Conservation (phyloP, 2,329 filamentous ascomycete genomes). For the Cercospora nicotianae region DNA sequence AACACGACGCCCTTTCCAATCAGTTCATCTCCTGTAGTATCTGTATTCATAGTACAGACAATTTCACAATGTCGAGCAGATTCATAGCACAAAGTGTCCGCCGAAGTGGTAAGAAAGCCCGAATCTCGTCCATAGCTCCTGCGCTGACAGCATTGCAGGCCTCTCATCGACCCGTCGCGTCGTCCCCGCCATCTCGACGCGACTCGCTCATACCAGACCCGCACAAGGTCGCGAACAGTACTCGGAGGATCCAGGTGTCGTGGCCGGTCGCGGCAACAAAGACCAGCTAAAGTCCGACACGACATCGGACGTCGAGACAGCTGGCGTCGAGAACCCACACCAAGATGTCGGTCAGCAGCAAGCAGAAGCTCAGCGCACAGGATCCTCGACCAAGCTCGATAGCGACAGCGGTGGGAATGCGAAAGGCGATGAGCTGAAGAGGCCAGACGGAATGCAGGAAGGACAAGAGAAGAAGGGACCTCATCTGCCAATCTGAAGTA, state of each 20-base stretch:
- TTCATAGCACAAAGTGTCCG: background rate
- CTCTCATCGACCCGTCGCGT: background rate
- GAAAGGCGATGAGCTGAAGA: background rate
- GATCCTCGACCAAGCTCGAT: background rate
- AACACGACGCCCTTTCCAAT: background rate
- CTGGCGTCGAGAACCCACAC: background rate
- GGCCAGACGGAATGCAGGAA: background rate
- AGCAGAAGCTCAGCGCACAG: conserved; percentile 4
- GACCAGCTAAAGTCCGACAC: conserved; percentile 2
- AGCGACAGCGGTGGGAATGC: background rate
- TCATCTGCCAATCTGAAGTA: background rate
- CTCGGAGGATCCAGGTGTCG: background rate
- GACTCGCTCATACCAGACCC: background rate
- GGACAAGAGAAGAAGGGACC: background rate
- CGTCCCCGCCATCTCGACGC: background rate
- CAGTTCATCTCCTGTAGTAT: background rate
- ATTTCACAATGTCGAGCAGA: background rate
- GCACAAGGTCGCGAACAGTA: background rate
- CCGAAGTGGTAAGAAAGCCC: background rate
- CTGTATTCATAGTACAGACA: background rate
- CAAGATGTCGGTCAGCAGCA: conserved; percentile 6
- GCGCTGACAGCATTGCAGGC: background rate
- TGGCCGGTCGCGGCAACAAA: background rate
- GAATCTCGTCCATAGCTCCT: background rate
- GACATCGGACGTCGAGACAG: background rate